Evolutionary conservation across 2,329 filamentous ascomycete genomes (phyloP), one percentile per base, ranked within the genome.

Genomic region (Apiospora koreana): DNA sequence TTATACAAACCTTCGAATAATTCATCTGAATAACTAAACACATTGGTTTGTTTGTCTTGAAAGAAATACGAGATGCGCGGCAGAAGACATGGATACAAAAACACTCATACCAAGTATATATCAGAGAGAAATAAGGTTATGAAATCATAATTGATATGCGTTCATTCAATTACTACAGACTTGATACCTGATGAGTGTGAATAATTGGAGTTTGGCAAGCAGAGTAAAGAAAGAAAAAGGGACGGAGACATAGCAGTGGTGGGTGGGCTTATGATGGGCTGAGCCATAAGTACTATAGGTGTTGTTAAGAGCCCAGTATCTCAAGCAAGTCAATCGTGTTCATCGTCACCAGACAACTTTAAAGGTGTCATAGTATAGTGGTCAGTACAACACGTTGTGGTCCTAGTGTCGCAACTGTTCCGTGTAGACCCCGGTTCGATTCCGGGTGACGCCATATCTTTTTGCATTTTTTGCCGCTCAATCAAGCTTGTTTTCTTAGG

Each of bases 341-440:
- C 12, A 16, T 62, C 31, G 54, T 35, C 54, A 62, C 54, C 21
- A 21, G 31, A 62, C 54, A 62, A 35, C 54, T 62, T 38, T 28
- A 38, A 62, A 38, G 54, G 54, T 62, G 54, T n/a, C 54, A 62
- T 62, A 62, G 54, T 62, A 66, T 66, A 66, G 64, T 66, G 64
- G 64, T 66, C 64, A 66, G 64, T 66, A 66, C 64, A 66, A 66
- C 64, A 66, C 64, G 41, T 66, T 66, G 64, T 66, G 64, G 62
- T 41, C 35, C 35, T 64, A 64, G 38, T 8, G 42, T 14, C 64
- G 23, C 41, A 66, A 66, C 23, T 43, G 23, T 42, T 45, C 64
- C 41, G 64, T 66, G 64, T 66, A 66, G 64, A 66, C 64, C 64
- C 64, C 64, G 64, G 64, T 66, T 66, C 64, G 64, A 66, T 66